Conservation (phyloP, 306 rosid species). For the Cucurbita pepo region DNA sequence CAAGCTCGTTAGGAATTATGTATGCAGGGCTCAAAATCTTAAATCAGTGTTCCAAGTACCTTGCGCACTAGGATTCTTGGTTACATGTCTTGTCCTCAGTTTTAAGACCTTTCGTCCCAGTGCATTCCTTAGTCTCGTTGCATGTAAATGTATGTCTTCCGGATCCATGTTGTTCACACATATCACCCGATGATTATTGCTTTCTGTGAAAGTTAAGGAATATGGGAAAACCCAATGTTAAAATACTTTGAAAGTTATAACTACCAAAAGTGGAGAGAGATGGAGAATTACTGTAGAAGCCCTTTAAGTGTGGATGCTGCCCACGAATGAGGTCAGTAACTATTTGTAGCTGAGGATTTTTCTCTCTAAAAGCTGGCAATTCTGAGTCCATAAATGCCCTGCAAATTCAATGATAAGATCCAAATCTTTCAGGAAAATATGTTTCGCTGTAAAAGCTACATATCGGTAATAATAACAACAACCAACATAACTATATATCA, state of each 20-base stretch:
- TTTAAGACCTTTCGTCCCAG: constrained; percentile 87
- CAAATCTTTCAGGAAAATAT: neutral
- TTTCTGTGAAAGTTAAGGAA: constrained; percentile 25
- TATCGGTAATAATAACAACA: neutral
- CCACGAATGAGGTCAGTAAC: constrained; percentile 81
- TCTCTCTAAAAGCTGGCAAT: constrained; percentile 53
- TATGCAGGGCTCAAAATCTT: constrained; percentile 23
- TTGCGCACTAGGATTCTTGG: constrained; percentile 79
- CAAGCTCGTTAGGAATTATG: neutral
- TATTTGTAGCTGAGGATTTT: constrained; percentile 76
- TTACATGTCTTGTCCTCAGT: constrained; percentile 70
- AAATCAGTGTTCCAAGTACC: constrained; percentile 86
- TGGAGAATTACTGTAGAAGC: constrained; percentile 44
- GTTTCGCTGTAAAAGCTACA: neutral
- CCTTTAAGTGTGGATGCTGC: constrained; percentile 87
- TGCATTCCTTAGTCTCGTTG: constrained; percentile 65
- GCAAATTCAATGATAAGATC: neutral
- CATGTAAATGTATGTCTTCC: constrained; percentile 50
- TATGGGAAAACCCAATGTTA: neutral
- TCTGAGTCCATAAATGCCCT: constrained; percentile 83
- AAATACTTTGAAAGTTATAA: neutral
- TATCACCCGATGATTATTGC: constrained; percentile 53
- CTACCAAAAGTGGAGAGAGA: neutral
- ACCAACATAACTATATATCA: neutral
- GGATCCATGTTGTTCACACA: constrained; percentile 82